Base-by-base conservation (phyloP, 1,139 yeast species). In the Zhuliangozyma parablackwelliae region DNA sequence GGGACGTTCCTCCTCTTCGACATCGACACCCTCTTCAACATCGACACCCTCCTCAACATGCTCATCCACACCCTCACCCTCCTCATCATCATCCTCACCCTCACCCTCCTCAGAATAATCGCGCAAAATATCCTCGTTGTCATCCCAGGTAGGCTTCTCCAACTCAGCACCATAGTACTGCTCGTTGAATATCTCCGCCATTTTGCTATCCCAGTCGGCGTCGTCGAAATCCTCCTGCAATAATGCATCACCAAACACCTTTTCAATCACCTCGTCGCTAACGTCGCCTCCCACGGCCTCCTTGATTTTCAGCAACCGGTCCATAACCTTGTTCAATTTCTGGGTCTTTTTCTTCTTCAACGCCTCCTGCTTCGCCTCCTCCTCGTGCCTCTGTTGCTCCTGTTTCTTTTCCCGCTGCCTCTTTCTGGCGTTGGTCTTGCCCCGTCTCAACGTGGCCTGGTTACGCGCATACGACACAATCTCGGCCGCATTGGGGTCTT, bases 391-490 rank as follows among this genome's bases (percentile, higher is more conserved):
- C 43, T 71, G 77, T 34, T 66, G 72, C 33, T 78, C 83, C 40
- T 68, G 75, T 57, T 80, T 78, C 54, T 70, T 75, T 36, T 88
- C 92, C 65, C 98, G 80, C 61, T 82, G 82, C 58, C 83, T 78
- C 65, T 88, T 88, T 52, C 98, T 78, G 16, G 85, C 62, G 47
- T 81, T 80, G 41, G 83, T 75, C 35, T 80, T 81, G 20, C 82
- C 78, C 56, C 98, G 76, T 64, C 98, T 81, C 52, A 89, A 71
- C 0, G 97, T 88, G 23, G 95, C 95, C 57, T 89, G 96, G 46
- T 75, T 85, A 74, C 99, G 88, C 5, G 98, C 97, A 65, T 92
- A 94, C n/a, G 96, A 82, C 26, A 89, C 83, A 58, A 94, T 87
- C 54, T 92, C 97, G 0, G 92, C 87, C 8, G 96, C 76, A 47